Base-by-base conservation (phyloP, 2,329 filamentous ascomycete genomes). In the Aureobasidium sp. region DNA sequence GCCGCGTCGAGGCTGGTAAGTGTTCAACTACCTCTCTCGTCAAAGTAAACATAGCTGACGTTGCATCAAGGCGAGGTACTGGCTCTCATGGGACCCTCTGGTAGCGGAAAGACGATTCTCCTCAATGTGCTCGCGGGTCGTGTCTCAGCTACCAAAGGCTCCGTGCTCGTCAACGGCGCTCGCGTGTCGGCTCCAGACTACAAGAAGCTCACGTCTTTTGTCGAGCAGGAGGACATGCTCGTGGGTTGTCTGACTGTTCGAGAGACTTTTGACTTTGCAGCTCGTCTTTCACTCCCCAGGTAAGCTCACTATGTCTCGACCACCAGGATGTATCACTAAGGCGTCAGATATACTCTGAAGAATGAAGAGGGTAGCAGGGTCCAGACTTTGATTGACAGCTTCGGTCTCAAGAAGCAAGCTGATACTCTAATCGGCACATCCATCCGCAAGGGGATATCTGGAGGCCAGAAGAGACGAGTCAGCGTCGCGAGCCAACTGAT, bases 201-300 rank as follows among this genome's bases (percentile, higher is more conserved):
- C 64, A 81, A 82, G 14, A 77, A 81, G 42, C 36, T 64, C 13
- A 39, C 54, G 62, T 84, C 84, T 37, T 94, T 90, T 68, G 90
- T 94, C 21, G 90, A 94, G 75, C 90, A 95, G 72, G 89, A 94
- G 63, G 90, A 95, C 75, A 85, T 88, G 0, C 79, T 94, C 5
- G 87, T 92, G 49, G 90, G 90, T 1, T 86, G 86, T 0, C 76
- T 94, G 64, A 94, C 90, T 0, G 88, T 91, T 3, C 78, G 81
- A 16, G 90, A 94, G 76, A 94, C 90, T 0, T 73, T 95, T 61
- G 74, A 83, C 62, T 94, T 94, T 71, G 86, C 89, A 0, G 88
- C 89, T 0, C 81, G 85, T 39, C 80, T 94, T 10, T 71, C 84
- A 64, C 66, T 86, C 10, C 72, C 74, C 13, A 71, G 68, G 71